Base-by-base conservation (phyloP, 768 basidiomycete genomes). In the Suillus hirtellus region DNA sequence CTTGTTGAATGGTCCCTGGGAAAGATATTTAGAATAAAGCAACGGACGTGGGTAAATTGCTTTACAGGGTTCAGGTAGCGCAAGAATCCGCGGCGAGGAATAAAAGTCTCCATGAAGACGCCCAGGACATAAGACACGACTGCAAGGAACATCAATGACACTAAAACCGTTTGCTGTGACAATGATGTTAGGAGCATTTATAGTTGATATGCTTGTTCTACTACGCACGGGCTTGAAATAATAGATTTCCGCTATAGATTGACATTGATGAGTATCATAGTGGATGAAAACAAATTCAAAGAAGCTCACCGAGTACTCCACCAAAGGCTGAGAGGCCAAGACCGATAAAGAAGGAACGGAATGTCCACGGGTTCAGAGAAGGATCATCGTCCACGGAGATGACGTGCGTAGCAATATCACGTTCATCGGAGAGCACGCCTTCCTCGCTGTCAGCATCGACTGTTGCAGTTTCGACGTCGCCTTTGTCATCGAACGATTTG, bases 121-220 rank as follows among this genome's bases (percentile, higher is more conserved):
- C 83, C 82, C 12, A 84, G 58, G 9, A 80, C 69, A 64, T 82
- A 82, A 5, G 79, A 75, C 37, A 82, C 80, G 58, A 82, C 76
- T 19, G 80, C 81, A n/a, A 83, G 68, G 70, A 82, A 81, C 81
- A 83, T 80, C 1, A 77, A 79, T 10, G 81, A 82, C 4, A 84
- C 80, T 38, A 78, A 47, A 24, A 83, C 78, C 0, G 81, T 82
- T 81, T 82, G 82, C 81, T 82, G 60, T 27, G 43, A 49, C 46
- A 15, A 24, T 34, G 24, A 67, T 43, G 63, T 60, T 31, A 31
- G 4, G 24, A 17, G 61, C 43, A 37, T 52, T 14, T 19, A 5
- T 42, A 27, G 38, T 27, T 27, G 24, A 1, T 1, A 58, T 12
- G 38, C 17, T 42, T 19, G 24, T 27, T 56, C 15, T 31, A 34